A percentile compares a stretch with the other conserved stretches of the same genome.
Conservation (phyloP, 768 basidiomycete species). For the Hortiboletus flavorubellus region DNA sequence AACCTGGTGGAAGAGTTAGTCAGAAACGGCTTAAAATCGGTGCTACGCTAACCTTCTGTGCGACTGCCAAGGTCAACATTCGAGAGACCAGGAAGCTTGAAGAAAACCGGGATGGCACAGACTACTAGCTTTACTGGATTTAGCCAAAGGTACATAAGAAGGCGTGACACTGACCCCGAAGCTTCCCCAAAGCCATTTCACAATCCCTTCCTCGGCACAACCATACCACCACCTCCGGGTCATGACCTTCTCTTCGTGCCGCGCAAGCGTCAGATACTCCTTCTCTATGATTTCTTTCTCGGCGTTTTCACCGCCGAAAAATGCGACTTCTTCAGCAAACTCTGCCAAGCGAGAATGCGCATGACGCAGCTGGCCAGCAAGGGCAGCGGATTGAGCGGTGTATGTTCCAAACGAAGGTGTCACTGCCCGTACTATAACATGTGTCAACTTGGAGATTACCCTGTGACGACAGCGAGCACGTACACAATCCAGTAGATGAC, state of each 20-base stretch:
- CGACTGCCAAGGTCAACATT: slow-evolving; percentile 74
- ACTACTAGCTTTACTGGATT: slow-evolving; percentile 57
- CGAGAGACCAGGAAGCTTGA: slow-evolving; percentile 71
- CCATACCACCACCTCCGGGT: slow-evolving; percentile 84
- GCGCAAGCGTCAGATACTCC: slow-evolving; percentile 79
- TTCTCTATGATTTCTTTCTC: slow-evolving; percentile 92
- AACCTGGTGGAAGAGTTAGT: slow-evolving; percentile 48
- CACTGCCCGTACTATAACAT: slow-evolving; percentile 67
- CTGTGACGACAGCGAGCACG: slow-evolving; percentile 30
- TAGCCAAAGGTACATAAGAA: slow-evolving; percentile 1
- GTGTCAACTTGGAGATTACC: neutral
- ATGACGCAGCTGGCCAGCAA: slow-evolving; percentile 87
- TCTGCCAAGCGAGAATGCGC: slow-evolving; percentile 89
- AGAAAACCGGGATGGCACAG: slow-evolving; percentile 93
- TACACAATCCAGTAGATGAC: slow-evolving; percentile 74
- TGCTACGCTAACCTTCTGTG: slow-evolving; percentile 67
- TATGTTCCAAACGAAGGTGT: slow-evolving; percentile 94
- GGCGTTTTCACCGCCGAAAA: slow-evolving; percentile 82
- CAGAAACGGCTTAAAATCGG: neutral
- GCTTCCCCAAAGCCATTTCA: slow-evolving; percentile 97
- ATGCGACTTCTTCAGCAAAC: slow-evolving; percentile 85
- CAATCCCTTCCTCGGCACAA: slow-evolving; percentile 90
- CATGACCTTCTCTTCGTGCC: slow-evolving; percentile 81
- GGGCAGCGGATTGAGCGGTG: slow-evolving; percentile 81
- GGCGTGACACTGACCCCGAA: slow-evolving; percentile 65